phyloP scores from a whole-genome alignment of 2,329 filamentous ascomycete genomes.

The Ophiostoma ips region DNA sequence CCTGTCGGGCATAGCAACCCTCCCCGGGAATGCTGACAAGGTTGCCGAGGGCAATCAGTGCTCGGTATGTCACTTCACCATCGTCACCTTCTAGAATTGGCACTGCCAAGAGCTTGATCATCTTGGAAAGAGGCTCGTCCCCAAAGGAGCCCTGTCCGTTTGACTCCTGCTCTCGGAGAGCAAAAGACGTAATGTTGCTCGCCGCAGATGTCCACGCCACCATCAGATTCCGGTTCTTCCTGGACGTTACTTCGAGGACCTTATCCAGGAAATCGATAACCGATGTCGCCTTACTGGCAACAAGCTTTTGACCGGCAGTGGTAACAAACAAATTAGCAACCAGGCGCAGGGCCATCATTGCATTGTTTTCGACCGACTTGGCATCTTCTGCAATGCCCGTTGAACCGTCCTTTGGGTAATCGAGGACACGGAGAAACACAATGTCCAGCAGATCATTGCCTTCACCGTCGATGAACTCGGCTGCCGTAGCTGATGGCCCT shows the following conservation, averaged over 20 bases:
- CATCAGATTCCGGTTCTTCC: slow-evolving; percentile 61
- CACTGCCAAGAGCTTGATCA: slow-evolving; percentile 40
- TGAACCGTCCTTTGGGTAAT: slow-evolving; percentile 18
- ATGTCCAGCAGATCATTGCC: slow-evolving; percentile 47
- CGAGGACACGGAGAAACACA: slow-evolving; percentile 22
- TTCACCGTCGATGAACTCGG: slow-evolving; percentile 40
- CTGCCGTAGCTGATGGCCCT: slow-evolving; percentile 53
- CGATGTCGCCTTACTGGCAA: slow-evolving; percentile 42
- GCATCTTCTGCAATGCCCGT: slow-evolving; percentile 33
- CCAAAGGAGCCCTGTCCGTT: slow-evolving; percentile 28
- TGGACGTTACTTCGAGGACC: slow-evolving; percentile 42
- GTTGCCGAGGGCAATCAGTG: slow-evolving; percentile 72
- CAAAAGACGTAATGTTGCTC: slow-evolving; percentile 72
- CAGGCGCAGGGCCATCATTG: slow-evolving; percentile 73
- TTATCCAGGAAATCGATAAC: slow-evolving; percentile 50
- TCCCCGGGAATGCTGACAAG: slow-evolving; percentile 29
- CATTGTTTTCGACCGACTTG: slow-evolving; percentile 58
- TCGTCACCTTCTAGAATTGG: slow-evolving; percentile 57
- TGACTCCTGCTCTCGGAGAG: slow-evolving; percentile 32
- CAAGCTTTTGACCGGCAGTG: slow-evolving; percentile 51
- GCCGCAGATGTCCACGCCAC: slow-evolving; percentile 71
- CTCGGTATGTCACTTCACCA: slow-evolving; percentile 70
- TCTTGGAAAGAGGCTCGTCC: slow-evolving; percentile 28
- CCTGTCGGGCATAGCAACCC: slow-evolving; percentile 24
- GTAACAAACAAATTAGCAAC: slow-evolving; percentile 77